Evolutionary conservation across 2,329 filamentous ascomycete species (phyloP).

Genomic region (Aspergillus novoparasiticus): DNA sequence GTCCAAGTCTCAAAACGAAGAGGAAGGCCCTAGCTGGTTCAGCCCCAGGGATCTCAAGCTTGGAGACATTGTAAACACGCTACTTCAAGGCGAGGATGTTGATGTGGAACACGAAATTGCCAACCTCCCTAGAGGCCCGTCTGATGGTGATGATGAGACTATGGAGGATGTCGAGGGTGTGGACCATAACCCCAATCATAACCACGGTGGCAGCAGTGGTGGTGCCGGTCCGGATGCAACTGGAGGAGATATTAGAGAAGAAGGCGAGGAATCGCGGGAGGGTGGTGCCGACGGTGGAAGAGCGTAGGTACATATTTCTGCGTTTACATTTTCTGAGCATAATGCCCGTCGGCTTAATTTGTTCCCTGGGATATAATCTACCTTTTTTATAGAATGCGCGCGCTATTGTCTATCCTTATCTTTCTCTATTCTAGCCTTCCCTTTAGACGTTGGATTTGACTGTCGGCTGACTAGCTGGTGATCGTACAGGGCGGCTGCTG

Average conservation of each 20-base stretch:
- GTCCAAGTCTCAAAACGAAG: constrained; percentile 76
- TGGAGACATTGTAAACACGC: constrained; percentile 79
- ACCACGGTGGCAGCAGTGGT: constrained; percentile 66
- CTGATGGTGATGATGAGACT: constrained; percentile 67
- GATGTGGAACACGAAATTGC: constrained; percentile 75
- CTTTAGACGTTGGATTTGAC: not conserved
- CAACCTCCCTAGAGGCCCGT: constrained; percentile 55
- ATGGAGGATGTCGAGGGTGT: constrained; percentile 75
- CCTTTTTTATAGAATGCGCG: not conserved
- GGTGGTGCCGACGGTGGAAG: constrained; percentile 94
- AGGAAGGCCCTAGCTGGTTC: constrained; percentile 74
- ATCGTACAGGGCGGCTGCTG: constrained; percentile 59
- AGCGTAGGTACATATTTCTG: constrained; percentile 86
- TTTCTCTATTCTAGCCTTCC: not conserved
- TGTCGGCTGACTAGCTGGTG: constrained; percentile 1
- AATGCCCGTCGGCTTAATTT: too few species aligned
- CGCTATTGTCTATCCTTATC: not conserved
- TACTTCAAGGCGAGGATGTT: constrained; percentile 87
- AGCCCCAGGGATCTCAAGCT: constrained; percentile 85
- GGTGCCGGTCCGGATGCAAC: constrained; percentile 86
- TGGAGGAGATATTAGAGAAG: constrained; percentile 86
- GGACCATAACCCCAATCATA: constrained; percentile 60
- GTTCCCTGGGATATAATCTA: not conserved
- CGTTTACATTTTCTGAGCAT: constrained; percentile 24
- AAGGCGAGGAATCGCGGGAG: constrained; percentile 84